Base-by-base conservation (phyloP, 495 filamentous ascomycete genomes). In the Bacidia rubella region DNA sequence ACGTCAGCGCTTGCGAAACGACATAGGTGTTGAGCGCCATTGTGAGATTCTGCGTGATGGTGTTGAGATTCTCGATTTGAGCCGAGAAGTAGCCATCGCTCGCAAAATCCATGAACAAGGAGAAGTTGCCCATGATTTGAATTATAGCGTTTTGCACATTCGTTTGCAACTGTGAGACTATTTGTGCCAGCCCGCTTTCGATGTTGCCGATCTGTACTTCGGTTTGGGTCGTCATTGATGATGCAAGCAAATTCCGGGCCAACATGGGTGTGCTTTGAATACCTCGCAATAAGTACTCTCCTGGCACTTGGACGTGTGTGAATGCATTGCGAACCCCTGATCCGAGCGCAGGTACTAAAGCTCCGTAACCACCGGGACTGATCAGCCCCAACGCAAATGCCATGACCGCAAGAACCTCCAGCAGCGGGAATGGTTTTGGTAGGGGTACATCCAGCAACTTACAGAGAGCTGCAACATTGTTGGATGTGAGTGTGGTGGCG, bases 11-110 rank as follows among this genome's bases (percentile, higher is more conserved):
- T 11, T 54, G 52, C 11, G 26, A 38, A 1, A 54, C 15, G 3
- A 54, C 27, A 23, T 54, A 54, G 15, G 52, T 54, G 19, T 54
- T 29, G 17, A 54, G 43, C 7, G 40, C 52, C 27, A 25, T 24
- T 11, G 15, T 24, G 10, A 54, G 22, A 32, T 40, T 39, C 44
- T 47, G 44, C 44, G 22, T 22, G 21, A 47, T 22, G 24, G 20
- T 29, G 19, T 48, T 32, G 26, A 47, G 20, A 11, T 23, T 35
- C 10, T 19, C 19, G 10, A 45, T 44, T 20, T 48, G 24, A 0
- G 23, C 29, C 9, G 21, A 40, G 44, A 27, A 54, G 21, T 38
- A 54, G n/a, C 52, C 52, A 1, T 29, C 27, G 15, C 29, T 12
- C 11, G 20, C 17, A 25, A 44, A 54, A 1, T 20, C 23, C 26